These are phyloP conservation scores for Xylaria castorea DNA, from an alignment of 495 filamentous ascomycete genomes.

Conservation along the genomic window DNA sequence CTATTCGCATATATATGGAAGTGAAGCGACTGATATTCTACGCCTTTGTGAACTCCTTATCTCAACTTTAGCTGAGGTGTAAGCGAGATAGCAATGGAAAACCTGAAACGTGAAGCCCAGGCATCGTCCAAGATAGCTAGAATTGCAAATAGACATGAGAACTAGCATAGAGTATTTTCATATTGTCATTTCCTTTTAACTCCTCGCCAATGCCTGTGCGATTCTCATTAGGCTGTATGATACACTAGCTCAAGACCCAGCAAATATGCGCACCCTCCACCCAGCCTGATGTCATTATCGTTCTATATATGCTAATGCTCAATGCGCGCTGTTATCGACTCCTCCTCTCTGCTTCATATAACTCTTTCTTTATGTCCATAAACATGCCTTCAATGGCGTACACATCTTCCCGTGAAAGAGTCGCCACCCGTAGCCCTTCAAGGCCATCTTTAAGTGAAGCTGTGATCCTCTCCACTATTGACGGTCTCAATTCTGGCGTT, in stretches of 20 bases:
- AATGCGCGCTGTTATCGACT: constrained; percentile 32
- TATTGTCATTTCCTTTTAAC: constrained; percentile 22
- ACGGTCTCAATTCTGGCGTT: constrained; percentile 19
- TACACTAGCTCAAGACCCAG: constrained; percentile 5
- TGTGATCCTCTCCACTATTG: constrained; percentile 50
- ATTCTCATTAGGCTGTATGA: constrained; percentile 6
- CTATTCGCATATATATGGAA: neutral
- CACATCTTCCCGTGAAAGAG: constrained; percentile 58
- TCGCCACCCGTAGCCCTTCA: constrained; percentile 56
- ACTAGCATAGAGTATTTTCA: neutral
- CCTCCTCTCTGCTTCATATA: constrained; percentile 66
- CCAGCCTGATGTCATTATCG: constrained; percentile 2
- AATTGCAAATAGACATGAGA: neutral
- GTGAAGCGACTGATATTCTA: neutral
- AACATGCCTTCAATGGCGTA: constrained; percentile 70
- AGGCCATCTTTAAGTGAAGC: constrained; percentile 58
- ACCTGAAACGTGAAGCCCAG: too few species aligned
- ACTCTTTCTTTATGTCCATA: constrained; percentile 69
- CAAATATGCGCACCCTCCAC: neutral
- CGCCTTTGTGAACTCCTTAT: neutral
- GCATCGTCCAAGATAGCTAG: neutral
- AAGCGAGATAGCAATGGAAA: neutral
- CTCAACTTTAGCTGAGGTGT: neutral
- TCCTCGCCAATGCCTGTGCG: constrained; percentile 22
- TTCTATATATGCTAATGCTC: constrained; percentile 19